These are phyloP conservation scores for Penicillium egyptiacum DNA, from an alignment of 495 filamentous ascomycete species.

Conservation along the genomic window DNA sequence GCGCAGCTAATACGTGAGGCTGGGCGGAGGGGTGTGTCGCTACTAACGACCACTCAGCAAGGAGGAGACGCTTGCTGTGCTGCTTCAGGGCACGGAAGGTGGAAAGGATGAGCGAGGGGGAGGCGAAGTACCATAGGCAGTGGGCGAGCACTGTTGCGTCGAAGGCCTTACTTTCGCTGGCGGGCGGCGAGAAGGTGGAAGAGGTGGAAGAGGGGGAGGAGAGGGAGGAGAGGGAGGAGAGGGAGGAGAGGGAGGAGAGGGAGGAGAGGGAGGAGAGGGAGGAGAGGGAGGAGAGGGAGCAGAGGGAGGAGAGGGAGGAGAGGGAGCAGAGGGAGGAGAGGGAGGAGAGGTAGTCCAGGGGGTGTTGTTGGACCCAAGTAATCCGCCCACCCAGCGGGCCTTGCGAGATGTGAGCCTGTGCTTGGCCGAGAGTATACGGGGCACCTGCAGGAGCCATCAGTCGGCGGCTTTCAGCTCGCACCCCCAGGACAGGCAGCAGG, in stretches of 20 bases:
- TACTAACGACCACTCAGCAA: slow-evolving; percentile 42
- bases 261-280: too few species aligned
- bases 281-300: too few species aligned
- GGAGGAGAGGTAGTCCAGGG: slow-evolving; percentile 27
- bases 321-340: slow-evolving; percentile 13
- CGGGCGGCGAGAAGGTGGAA: not conserved
- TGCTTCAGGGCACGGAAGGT: slow-evolving; percentile 38
- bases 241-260: too few species aligned
- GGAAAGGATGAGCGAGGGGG: slow-evolving; percentile 22
- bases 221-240: too few species aligned
- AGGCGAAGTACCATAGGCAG: slow-evolving; percentile 52
- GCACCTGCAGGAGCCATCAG: slow-evolving; percentile 23
- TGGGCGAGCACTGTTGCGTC: slow-evolving; percentile 50
- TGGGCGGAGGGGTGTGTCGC: slow-evolving; percentile 23
- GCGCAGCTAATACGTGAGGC: slow-evolving; percentile 30
- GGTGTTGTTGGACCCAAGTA: slow-evolving; percentile 38
- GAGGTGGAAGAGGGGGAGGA: too few species aligned
- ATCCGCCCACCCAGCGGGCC: slow-evolving; percentile 39
- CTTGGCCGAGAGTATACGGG: slow-evolving; percentile 38
- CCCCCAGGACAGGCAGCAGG: not conserved
- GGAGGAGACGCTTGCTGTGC: slow-evolving; percentile 30
- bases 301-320: too few species aligned
- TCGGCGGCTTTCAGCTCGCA: slow-evolving; percentile 11
- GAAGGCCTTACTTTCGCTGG: slow-evolving; percentile 26
- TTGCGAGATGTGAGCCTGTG: slow-evolving; percentile 36